These are phyloP conservation scores for Aspergillus sp. DNA, from an alignment of 2,329 filamentous ascomycete genomes.

Conservation along the genomic window DNA sequence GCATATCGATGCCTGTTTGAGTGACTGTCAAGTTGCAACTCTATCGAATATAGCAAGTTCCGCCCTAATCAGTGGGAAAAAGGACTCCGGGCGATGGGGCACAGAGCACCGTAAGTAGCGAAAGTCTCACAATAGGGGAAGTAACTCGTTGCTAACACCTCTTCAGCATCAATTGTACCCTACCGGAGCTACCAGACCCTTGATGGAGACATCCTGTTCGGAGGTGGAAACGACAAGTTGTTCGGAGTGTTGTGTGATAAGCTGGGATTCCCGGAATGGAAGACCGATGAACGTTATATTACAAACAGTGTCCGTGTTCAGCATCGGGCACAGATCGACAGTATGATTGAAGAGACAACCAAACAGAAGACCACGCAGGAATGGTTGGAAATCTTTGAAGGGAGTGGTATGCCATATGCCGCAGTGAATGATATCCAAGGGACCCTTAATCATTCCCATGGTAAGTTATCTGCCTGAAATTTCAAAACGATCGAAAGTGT, in stretches of 20 bases:
- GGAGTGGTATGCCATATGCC: constrained; percentile 89
- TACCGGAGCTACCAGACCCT: constrained; percentile 74
- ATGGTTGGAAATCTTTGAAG: constrained; percentile 83
- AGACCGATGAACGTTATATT: constrained; percentile 50
- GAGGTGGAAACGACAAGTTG: constrained; percentile 60
- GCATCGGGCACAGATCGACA: constrained; percentile 72
- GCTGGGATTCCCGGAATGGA: constrained; percentile 56
- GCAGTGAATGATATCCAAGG: constrained; percentile 89
- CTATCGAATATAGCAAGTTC: constrained; percentile 94
- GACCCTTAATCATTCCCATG: constrained; percentile 80
- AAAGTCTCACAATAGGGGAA: neutral
- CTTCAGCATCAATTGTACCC: constrained; percentile 84
- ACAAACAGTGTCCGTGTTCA: constrained; percentile 57
- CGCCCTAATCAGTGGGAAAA: constrained; percentile 79
- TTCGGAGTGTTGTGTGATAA: constrained; percentile 57
- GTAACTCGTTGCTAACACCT: constrained; percentile 20
- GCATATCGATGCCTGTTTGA: constrained; percentile 85
- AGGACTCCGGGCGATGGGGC: constrained; percentile 87
- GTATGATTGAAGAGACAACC: constrained; percentile 71
- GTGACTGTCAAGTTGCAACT: constrained; percentile 92
- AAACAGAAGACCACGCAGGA: constrained; percentile 74
- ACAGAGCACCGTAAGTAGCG: constrained; percentile 75
- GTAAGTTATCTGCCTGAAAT: constrained; percentile 39
- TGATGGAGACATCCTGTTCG: constrained; percentile 60
- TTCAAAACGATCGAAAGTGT: neutral